Percentiles rank a stretch among this genome's conserved stretches.
Evolutionary conservation across 2,329 filamentous ascomycete genomes (phyloP).

Genomic region (Colletotrichum sp.): DNA sequence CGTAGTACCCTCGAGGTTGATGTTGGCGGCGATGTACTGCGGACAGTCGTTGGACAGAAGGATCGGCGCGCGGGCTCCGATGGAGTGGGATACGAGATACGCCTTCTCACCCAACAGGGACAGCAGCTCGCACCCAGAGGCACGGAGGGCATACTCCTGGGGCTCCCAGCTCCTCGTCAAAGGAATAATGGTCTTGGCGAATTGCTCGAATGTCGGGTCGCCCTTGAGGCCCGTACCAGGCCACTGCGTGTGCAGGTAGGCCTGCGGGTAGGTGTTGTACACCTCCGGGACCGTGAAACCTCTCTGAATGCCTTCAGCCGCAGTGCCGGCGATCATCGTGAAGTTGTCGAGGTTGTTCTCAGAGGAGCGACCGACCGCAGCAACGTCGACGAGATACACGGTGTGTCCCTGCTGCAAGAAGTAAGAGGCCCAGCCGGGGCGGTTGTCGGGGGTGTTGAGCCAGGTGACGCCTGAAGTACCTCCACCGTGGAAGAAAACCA

Average conservation of each 20-base stretch:
- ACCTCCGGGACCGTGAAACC: conserved; percentile 36
- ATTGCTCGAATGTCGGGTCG: conserved; percentile 33
- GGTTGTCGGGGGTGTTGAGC: conserved; percentile 51
- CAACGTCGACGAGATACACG: conserved; percentile 49
- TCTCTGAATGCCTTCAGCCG: conserved; percentile 27
- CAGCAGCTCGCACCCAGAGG: conserved; percentile 32
- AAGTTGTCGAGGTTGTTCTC: conserved; percentile 25
- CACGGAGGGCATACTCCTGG: conserved; percentile 31
- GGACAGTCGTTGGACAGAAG: conserved; percentile 31
- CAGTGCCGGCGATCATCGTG: conserved; percentile 21
- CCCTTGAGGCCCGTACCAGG: conserved; percentile 34
- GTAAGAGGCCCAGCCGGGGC: conserved; percentile 49
- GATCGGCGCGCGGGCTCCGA: conserved; percentile 24
- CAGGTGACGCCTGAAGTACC: conserved; percentile 27
- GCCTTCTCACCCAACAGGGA: conserved; percentile 30
- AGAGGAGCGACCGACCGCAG: conserved; percentile 42
- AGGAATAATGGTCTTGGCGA: conserved; percentile 31
- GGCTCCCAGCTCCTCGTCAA: conserved; percentile 29
- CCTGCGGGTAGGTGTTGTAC: conserved; percentile 27
- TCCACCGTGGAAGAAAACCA: conserved; percentile 18
- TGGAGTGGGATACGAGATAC: conserved; percentile 36
- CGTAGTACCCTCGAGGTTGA: conserved; percentile 31
- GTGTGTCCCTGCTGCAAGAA: conserved; percentile 46
- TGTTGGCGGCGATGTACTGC: conserved; percentile 28
- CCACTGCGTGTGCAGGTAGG: conserved; percentile 40